Conservation (phyloP, 495 filamentous ascomycete species). For the Aspergillus incahuasiensis region DNA sequence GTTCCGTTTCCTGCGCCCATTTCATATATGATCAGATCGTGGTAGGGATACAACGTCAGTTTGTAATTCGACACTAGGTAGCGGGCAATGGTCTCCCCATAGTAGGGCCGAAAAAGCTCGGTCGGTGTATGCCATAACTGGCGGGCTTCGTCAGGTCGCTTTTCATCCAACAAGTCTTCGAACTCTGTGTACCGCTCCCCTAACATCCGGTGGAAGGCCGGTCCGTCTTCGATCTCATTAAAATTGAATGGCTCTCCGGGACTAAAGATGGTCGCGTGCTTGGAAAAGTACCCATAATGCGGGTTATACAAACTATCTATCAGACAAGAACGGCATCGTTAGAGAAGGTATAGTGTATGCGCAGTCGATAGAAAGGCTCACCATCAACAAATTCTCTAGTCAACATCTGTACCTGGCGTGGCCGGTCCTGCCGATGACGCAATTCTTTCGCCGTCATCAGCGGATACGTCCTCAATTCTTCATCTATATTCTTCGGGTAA, state of each 20-base stretch:
- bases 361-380: constrained; percentile 29
- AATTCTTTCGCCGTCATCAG: constrained; percentile 78
- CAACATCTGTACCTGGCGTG: constrained; percentile 90
- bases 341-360: background rate
- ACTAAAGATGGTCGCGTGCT: constrained; percentile 93
- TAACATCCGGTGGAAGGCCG: constrained; percentile 70
- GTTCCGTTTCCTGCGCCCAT: constrained; percentile 97
- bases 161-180: constrained; percentile 78
- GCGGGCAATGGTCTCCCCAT: constrained; percentile 91
- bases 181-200: constrained; percentile 80
- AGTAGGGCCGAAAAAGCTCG: constrained; percentile 93
- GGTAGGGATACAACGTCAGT: constrained; percentile 86
- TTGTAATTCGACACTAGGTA: constrained; percentile 96
- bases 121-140: constrained; percentile 99
- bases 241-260: constrained; percentile 94
- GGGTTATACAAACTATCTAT: constrained; percentile 95
- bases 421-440: constrained; percentile 65
- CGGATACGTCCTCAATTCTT: constrained; percentile 76
- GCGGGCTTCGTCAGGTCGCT: constrained; percentile 64
- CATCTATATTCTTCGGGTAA: constrained; percentile 66
- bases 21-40: constrained; percentile 97
- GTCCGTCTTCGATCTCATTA: constrained; percentile 70
- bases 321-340: constrained; percentile 1
- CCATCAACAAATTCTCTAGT: constrained; percentile 97
- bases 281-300: constrained; percentile 95